A percentile compares a stretch with the other conserved stretches of the same genome.
Evolutionary conservation across 106 monocot genomes (phyloP).

Genomic region (Chionographis japonica): DNA sequence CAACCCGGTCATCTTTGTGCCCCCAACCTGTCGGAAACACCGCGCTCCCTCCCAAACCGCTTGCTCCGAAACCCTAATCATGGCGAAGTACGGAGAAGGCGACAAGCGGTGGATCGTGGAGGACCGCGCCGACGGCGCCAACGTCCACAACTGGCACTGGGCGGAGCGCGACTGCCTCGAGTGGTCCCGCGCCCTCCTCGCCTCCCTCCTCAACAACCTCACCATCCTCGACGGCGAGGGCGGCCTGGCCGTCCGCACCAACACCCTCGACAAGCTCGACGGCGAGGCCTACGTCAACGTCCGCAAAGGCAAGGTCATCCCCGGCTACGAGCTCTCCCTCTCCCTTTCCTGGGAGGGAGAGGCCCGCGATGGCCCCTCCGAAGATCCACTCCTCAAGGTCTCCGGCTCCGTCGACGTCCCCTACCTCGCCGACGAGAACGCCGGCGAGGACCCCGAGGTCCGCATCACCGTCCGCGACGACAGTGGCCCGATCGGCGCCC

Average conservation of each 20-base stretch:
- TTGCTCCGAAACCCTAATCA: slow-evolving; percentile 15
- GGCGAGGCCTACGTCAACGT: slow-evolving; percentile 97
- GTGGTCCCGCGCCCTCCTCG: slow-evolving; percentile 72
- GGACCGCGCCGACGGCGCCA: slow-evolving; percentile 87
- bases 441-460: slow-evolving; percentile 88
- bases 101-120: slow-evolving; percentile 99
- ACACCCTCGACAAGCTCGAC: slow-evolving; percentile 60
- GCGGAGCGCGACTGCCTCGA: slow-evolving; percentile 92
- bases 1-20: no score
- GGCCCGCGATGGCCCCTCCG: slow-evolving; percentile 4
- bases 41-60: background rate
- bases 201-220: slow-evolving; percentile 57
- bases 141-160: slow-evolving; percentile 99
- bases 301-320: slow-evolving; percentile 96
- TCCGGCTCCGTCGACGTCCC: slow-evolving; percentile 71
- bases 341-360: slow-evolving; percentile 70
- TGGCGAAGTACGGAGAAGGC: slow-evolving; percentile 96
- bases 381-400: slow-evolving; percentile 21
- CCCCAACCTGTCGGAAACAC: no score
- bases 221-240: slow-evolving; percentile 53
- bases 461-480: slow-evolving; percentile 51
- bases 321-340: slow-evolving; percentile 89
- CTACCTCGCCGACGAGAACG: slow-evolving; percentile 96
- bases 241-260: slow-evolving; percentile 53
- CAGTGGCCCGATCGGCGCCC: slow-evolving; percentile 43